These are phyloP conservation scores for Monosporascus sp. DNA, from an alignment of 2,329 filamentous ascomycete species.

Conservation along the genomic window DNA sequence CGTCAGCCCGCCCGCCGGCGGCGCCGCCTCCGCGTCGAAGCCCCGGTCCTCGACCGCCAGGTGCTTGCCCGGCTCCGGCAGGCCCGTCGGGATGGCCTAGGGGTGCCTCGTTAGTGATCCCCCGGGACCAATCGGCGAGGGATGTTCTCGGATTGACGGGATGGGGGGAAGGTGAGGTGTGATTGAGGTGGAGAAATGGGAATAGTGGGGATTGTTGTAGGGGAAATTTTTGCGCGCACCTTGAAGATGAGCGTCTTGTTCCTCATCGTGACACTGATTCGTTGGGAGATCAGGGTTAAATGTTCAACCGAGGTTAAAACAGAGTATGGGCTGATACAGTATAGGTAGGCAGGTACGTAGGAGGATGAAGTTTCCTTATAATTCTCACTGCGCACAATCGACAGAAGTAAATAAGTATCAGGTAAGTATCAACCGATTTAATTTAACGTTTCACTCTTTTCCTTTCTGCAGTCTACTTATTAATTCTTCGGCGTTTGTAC, in stretches of 20 bases:
- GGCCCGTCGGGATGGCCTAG: slow-evolving; percentile 44
- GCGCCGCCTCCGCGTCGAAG: slow-evolving; percentile 54
- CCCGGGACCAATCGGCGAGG: neutral
- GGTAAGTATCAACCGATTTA: too few relatives aligned
- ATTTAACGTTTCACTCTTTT: too few relatives aligned
- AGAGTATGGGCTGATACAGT: too few relatives aligned
- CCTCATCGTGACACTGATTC: slow-evolving; percentile 25
- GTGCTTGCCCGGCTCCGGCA: slow-evolving; percentile 61
- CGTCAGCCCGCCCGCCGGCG: slow-evolving; percentile 55
- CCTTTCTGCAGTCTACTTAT: neutral
- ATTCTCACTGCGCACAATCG: too few relatives aligned
- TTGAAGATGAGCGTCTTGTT: slow-evolving; percentile 69
- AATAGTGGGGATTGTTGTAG: too few relatives aligned
- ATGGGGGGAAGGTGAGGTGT: neutral
- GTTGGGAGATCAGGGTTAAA: too few relatives aligned
- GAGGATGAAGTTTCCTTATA: neutral
- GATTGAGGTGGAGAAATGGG: neutral
- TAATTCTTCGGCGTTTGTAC: neutral
- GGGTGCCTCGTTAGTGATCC: slow-evolving; percentile 19
- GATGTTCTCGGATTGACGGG: neutral
- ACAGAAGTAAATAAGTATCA: too few relatives aligned
- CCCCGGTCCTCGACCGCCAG: slow-evolving; percentile 54
- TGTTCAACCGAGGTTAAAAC: too few relatives aligned
- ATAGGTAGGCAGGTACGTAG: too few relatives aligned
- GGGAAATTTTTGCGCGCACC: neutral